Conservation (phyloP, 495 filamentous ascomycete genomes). For the Sordaria brevicollis region DNA sequence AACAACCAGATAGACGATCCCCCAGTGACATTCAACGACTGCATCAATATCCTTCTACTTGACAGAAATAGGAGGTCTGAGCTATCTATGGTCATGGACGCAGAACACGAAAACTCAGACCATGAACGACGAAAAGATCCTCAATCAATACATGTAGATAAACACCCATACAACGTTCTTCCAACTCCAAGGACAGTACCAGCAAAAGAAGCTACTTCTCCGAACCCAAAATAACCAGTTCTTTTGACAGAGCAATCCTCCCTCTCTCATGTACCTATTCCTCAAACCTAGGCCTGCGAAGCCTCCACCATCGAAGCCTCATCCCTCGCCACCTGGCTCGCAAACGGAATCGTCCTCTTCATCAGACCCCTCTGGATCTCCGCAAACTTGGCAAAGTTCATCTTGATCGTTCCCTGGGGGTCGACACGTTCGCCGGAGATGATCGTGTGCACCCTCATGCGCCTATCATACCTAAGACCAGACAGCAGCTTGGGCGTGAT, state of each 20-base stretch:
- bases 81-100: too few species aligned
- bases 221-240: not conserved
- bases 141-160: not conserved
- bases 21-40: too few species aligned
- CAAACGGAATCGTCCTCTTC: not conserved
- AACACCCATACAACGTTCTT: not conserved
- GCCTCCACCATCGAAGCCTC: not conserved
- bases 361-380: slow-evolving; percentile 31
- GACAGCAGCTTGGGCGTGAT: slow-evolving; percentile 96
- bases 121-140: not conserved
- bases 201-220: not conserved
- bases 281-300: not conserved
- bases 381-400: slow-evolving; percentile 47
- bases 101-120: too few species aligned
- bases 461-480: slow-evolving; percentile 70
- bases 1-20: too few species aligned
- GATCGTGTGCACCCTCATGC: slow-evolving; percentile 92
- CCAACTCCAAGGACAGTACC: not conserved
- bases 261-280: not conserved
- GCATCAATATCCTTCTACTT: too few species aligned
- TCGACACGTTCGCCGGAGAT: slow-evolving; percentile 79
- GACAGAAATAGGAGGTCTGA: too few species aligned
- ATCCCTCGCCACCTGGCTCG: not conserved
- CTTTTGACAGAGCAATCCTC: not conserved
- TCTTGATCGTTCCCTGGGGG: slow-evolving; percentile 40